These are phyloP conservation scores for Lanzia echinophila DNA, from an alignment of 2,329 filamentous ascomycete species.

Conservation along the genomic window DNA sequence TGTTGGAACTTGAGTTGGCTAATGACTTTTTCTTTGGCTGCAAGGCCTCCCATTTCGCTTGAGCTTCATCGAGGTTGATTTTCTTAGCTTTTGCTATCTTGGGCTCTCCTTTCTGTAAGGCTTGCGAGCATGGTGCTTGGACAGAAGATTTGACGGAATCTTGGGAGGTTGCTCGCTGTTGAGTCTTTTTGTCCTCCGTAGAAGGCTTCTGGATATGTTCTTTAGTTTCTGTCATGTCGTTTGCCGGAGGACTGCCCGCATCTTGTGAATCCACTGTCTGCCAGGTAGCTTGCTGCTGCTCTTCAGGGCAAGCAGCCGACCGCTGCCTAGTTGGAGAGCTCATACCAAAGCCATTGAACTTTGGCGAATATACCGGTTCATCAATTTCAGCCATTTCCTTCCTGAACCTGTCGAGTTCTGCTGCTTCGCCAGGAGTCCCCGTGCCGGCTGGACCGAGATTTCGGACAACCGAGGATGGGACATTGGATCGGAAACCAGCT, in stretches of 20 bases:
- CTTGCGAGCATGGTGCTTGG: background rate
- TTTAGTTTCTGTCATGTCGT: background rate
- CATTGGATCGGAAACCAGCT: constrained; percentile 40
- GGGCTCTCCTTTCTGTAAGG: background rate
- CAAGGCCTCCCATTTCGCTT: constrained; percentile 17
- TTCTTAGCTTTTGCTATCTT: background rate
- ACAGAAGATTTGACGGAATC: background rate
- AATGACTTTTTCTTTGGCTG: constrained; percentile 7
- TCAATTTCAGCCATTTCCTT: constrained; percentile 19
- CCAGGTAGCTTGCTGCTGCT: constrained; percentile 20
- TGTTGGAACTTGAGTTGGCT: no score
- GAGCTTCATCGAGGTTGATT: constrained; percentile 12
- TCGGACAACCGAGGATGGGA: constrained; percentile 35
- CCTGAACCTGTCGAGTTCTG: constrained; percentile 18
- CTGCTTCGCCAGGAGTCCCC: constrained; percentile 21
- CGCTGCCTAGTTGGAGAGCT: constrained; percentile 14
- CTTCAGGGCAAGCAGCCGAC: constrained; percentile 3
- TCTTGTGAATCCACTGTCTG: constrained; percentile 15
- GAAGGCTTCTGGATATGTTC: background rate
- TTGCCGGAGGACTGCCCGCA: background rate
- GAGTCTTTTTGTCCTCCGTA: background rate
- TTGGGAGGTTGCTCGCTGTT: background rate
- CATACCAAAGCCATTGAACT: constrained; percentile 29
- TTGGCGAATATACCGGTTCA: constrained; percentile 24
- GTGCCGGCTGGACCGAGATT: constrained; percentile 23